These are phyloP conservation scores for Coleophoma crateriformis DNA, from an alignment of 2,329 filamentous ascomycete species.

Conservation along the genomic window DNA sequence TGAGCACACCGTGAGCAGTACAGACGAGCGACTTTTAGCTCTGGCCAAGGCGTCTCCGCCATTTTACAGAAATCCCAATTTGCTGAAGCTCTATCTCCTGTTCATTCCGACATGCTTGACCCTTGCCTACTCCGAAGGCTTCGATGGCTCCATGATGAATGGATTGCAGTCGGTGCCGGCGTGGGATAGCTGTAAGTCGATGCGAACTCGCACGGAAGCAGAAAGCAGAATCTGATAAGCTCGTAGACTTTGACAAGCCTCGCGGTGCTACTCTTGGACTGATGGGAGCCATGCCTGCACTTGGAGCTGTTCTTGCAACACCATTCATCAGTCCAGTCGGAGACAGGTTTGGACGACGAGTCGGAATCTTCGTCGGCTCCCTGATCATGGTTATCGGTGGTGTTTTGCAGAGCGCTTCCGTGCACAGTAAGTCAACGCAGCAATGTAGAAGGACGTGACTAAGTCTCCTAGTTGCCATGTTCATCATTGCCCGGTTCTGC, in stretches of 20 bases:
- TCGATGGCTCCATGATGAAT: background rate
- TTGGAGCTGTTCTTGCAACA: constrained; percentile 36
- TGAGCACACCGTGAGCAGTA: no score
- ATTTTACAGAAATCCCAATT: background rate
- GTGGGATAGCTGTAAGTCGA: background rate
- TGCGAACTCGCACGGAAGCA: background rate
- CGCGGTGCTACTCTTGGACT: background rate
- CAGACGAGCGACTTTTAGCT: no score
- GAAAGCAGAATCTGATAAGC: no score
- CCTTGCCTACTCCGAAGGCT: background rate
- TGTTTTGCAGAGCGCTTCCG: constrained; percentile 28
- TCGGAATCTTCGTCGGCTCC: constrained; percentile 25
- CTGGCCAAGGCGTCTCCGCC: background rate
- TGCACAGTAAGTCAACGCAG: constrained; percentile 16
- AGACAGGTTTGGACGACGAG: constrained; percentile 25
- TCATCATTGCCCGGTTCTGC: constrained; percentile 28
- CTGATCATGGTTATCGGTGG: constrained; percentile 28
- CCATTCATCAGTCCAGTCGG: constrained; percentile 26
- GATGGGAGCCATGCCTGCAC: constrained; percentile 3
- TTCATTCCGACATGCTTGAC: background rate
- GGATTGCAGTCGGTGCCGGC: background rate
- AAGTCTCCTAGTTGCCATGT: constrained; percentile 18
- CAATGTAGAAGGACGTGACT: background rate
- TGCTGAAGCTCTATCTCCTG: background rate
- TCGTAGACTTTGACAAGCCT: background rate